Evolutionary conservation across 2,329 filamentous ascomycete genomes (phyloP).

Genomic region (Fusarium kyushuense): DNA sequence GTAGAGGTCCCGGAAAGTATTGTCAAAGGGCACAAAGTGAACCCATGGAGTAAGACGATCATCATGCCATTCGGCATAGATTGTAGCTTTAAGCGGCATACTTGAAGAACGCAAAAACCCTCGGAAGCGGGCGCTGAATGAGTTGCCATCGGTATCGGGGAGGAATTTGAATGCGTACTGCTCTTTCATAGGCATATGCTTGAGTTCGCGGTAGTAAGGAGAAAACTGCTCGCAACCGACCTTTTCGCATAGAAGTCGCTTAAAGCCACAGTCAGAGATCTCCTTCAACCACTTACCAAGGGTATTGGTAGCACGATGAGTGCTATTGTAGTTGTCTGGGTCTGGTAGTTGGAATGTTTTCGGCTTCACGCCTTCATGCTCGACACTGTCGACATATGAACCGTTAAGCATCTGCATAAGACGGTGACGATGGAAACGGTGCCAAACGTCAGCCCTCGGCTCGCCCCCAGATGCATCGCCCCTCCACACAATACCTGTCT

Average conservation of each 20-base stretch:
- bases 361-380: conserved; percentile 56
- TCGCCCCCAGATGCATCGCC: conserved; percentile 73
- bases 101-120: conserved; percentile 73
- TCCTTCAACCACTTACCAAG: conserved; percentile 58
- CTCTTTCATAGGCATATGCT: conserved; percentile 57
- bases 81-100: conserved; percentile 76
- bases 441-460: conserved; percentile 68
- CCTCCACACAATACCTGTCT: conserved; percentile 70
- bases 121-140: conserved; percentile 71
- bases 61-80: conserved; percentile 83
- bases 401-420: conserved; percentile 77
- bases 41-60: conserved; percentile 75
- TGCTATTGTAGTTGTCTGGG: conserved; percentile 57
- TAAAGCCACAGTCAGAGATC: conserved; percentile 60
- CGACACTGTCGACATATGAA: conserved; percentile 64
- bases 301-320: conserved; percentile 48
- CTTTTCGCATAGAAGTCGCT: conserved; percentile 54
- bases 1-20: conserved; percentile 75
- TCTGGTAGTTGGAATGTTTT: conserved; percentile 64
- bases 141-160: conserved; percentile 78
- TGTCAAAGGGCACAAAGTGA: conserved; percentile 80
- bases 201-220: conserved; percentile 52
- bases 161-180: conserved; percentile 73
- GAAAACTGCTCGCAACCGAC: conserved; percentile 56
- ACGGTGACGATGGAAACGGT: conserved; percentile 77